Base-by-base conservation (phyloP, 2,329 filamentous ascomycete genomes). In the Diplodia seriata region DNA sequence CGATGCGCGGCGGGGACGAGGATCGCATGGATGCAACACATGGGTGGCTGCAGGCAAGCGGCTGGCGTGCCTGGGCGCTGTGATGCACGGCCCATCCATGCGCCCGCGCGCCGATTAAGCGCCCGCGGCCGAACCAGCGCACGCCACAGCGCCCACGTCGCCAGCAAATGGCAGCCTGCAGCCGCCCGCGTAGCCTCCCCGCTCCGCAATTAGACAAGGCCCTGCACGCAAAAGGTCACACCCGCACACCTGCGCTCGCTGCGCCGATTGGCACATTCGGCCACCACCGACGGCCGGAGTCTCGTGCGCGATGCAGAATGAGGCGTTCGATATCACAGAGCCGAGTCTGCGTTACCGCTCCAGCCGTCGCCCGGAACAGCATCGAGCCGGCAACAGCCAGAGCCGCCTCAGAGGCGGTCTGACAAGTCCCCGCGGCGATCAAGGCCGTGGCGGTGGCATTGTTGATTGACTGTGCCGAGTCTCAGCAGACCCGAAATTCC, bases 61-160 rank as follows among this genome's bases (percentile, higher is more conserved):
- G 61, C 49, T 64, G 47, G 59, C 59, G 59, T 63, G 59, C 59
- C 59, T 63, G 59, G 59, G 59, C 47, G 59, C 18, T 8, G 43
- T 33, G 43, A 23, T 53, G 61, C 57, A 61, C 57, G 57, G 26
- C 26, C 40, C 57, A 61, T 23, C 57, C 3, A 15, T 33, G 57
- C 57, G 59, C 47, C 59, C 43, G 59, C 43, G 29, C 59, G 47
- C 59, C 62, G 33, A 43, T 65, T 65, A 65, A 65, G 62, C 62
- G 62, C 62, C 62, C 50, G 62, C 62, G 62, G 50, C 62, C 62
- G 62, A 63, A 63, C 59, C 59, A 63, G 59, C 43, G 47, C 59
- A 51, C 59, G 59, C 59, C 59, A 63, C 59, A 63, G 43, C 47
- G 23, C 29, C 43, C 1, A 18, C 18, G n/a, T 4, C 11, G 26